Evolutionary conservation across 306 rosid species (phyloP).

Genomic region (Lathyrus sativus): DNA sequence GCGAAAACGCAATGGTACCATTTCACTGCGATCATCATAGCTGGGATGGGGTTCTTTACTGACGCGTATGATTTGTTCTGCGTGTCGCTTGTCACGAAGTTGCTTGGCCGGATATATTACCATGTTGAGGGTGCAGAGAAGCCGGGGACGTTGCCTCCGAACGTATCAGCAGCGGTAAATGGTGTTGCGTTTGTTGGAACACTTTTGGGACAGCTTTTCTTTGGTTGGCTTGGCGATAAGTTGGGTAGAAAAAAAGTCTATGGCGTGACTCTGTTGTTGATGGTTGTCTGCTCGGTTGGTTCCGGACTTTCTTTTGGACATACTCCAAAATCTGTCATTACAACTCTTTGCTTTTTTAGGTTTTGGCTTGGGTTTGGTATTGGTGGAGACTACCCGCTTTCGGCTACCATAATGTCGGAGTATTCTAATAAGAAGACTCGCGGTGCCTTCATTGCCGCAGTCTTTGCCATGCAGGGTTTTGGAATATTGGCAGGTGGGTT

Average conservation of each 20-base stretch:
- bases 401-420: slow-evolving; percentile 83
- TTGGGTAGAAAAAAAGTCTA: slow-evolving; percentile 72
- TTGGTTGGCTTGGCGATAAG: slow-evolving; percentile 86
- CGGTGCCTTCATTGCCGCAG: slow-evolving; percentile 80
- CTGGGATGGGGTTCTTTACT: slow-evolving; percentile 93
- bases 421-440: slow-evolving; percentile 83
- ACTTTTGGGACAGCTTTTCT: slow-evolving; percentile 72
- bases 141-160: slow-evolving; percentile 79
- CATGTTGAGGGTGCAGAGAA: slow-evolving; percentile 59
- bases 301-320: slow-evolving; percentile 82
- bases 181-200: slow-evolving; percentile 86
- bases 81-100: slow-evolving; percentile 71
- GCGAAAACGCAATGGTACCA: slow-evolving; percentile 89
- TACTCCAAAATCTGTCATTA: slow-evolving; percentile 59
- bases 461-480: slow-evolving; percentile 88
- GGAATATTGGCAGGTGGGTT: slow-evolving; percentile 77
- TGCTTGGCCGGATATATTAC: slow-evolving; percentile 79
- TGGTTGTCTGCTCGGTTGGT: slow-evolving; percentile 70
- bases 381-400: slow-evolving; percentile 86
- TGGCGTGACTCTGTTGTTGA: slow-evolving; percentile 73
- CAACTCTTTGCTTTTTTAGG: slow-evolving; percentile 76
- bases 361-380: slow-evolving; percentile 90
- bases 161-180: slow-evolving; percentile 80
- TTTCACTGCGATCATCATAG: slow-evolving; percentile 75
- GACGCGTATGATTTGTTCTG: slow-evolving; percentile 86